Percentiles rank a stretch among this genome's conserved stretches.
Evolutionary conservation across 495 filamentous ascomycete genomes (phyloP).

Genomic region (Aspergillus conjunctus): DNA sequence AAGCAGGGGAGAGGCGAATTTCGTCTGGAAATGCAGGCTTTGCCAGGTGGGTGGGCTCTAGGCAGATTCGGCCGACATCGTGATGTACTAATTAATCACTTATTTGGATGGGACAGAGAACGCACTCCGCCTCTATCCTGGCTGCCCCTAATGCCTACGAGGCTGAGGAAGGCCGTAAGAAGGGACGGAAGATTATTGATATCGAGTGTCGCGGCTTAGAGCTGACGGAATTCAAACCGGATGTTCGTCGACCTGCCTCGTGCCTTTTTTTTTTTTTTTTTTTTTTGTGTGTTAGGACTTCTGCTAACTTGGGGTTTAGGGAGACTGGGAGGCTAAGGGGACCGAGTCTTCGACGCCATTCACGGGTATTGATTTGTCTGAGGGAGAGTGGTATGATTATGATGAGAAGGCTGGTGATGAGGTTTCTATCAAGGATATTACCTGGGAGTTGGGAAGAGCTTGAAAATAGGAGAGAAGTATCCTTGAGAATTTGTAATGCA

Average conservation of each 20-base stretch:
- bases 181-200: slow-evolving; percentile 74
- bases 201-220: slow-evolving; percentile 94
- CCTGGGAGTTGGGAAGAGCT: slow-evolving; percentile 72
- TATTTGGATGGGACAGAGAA: slow-evolving; percentile 48
- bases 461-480: slow-evolving; percentile 17
- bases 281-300: neutral
- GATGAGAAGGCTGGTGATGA: slow-evolving; percentile 80
- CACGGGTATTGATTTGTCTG: slow-evolving; percentile 72
- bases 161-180: slow-evolving; percentile 62
- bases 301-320: slow-evolving; percentile 47
- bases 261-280: slow-evolving; percentile 7
- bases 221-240: slow-evolving; percentile 84
- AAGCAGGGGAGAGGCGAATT: slow-evolving; percentile 92
- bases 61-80: neutral
- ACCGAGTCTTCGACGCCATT: slow-evolving; percentile 78
- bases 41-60: slow-evolving; percentile 64
- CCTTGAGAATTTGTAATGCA: neutral
- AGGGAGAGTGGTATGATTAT: slow-evolving; percentile 91
- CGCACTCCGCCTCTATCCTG: slow-evolving; percentile 71
- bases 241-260: slow-evolving; percentile 54
- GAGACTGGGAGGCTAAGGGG: slow-evolving; percentile 86
- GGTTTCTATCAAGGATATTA: slow-evolving; percentile 88
- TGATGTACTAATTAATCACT: neutral
- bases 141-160: slow-evolving; percentile 69
- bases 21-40: slow-evolving; percentile 96